These are phyloP conservation scores for Metschnikowia sp. DNA, from an alignment of 805 yeast genomes.

Conservation along the genomic window DNA sequence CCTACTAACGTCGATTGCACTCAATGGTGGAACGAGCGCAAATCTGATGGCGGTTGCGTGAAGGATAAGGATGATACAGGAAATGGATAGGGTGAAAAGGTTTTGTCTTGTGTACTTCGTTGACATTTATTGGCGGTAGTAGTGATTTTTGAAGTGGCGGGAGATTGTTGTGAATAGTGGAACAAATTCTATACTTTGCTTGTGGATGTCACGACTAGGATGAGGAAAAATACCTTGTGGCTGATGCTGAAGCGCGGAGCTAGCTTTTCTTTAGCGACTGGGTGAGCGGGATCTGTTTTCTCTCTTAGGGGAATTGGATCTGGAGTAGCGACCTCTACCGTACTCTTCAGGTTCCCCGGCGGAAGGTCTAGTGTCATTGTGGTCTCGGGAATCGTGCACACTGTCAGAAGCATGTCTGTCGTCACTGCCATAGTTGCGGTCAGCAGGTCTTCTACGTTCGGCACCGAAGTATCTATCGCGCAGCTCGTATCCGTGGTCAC, in stretches of 20 bases:
- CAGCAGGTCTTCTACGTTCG: constrained; percentile 13
- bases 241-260: no score
- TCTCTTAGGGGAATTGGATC: constrained; percentile 33
- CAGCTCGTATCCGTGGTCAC: constrained; percentile 20
- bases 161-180: not conserved
- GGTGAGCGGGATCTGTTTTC: constrained; percentile 39
- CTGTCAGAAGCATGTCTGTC: constrained; percentile 13
- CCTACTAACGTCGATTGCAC: constrained; percentile 3
- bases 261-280: constrained; percentile 15
- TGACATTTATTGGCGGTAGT: no score
- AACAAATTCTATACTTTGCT: not conserved
- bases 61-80: not conserved
- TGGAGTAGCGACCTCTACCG: constrained; percentile 25
- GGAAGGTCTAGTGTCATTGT: constrained; percentile 5
- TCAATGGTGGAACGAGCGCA: not conserved
- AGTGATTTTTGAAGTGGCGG: no score
- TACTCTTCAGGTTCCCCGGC: constrained; percentile 14
- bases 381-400: constrained; percentile 15
- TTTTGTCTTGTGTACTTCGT: no score
- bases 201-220: not conserved
- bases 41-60: not conserved
- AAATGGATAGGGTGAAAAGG: no score
- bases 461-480: constrained; percentile 18
- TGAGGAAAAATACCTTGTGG: not conserved
- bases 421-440: constrained; percentile 12